These are phyloP conservation scores for Colletotrichum sp. DNA, from an alignment of 2,329 filamentous ascomycete species.

Conservation along the genomic window DNA sequence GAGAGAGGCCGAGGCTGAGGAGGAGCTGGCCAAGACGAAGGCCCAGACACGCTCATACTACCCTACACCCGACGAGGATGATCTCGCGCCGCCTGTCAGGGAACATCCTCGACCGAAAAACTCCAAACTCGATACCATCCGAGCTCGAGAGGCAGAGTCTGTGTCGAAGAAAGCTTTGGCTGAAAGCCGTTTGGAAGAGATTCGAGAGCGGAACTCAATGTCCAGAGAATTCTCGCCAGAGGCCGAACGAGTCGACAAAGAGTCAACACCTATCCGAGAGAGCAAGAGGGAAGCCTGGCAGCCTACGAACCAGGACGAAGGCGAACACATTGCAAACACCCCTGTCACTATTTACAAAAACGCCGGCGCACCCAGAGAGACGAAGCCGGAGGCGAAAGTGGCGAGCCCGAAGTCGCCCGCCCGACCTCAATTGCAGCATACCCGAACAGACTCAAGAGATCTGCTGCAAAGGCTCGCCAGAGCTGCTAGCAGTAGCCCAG, in stretches of 20 bases:
- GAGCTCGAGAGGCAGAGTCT: slow-evolving; percentile 45
- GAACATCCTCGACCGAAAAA: slow-evolving; percentile 30
- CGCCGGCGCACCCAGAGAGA: slow-evolving; percentile 3
- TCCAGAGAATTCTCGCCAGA: slow-evolving; percentile 50
- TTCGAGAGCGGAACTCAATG: slow-evolving; percentile 53
- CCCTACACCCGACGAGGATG: slow-evolving; percentile 35
- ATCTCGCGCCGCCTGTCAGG: neutral
- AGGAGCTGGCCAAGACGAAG: neutral
- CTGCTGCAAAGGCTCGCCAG: slow-evolving; percentile 54
- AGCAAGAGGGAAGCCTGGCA: neutral
- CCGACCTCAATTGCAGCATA: slow-evolving; percentile 15
- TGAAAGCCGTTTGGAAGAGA: slow-evolving; percentile 56
- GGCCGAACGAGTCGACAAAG: slow-evolving; percentile 29
- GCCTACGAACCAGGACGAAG: slow-evolving; percentile 21
- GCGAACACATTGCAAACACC: slow-evolving; percentile 41
- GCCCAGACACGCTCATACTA: neutral
- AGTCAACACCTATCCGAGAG: slow-evolving; percentile 6
- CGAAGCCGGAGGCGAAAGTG: slow-evolving; percentile 14
- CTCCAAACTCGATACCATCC: slow-evolving; percentile 55
- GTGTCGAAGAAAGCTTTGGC: slow-evolving; percentile 52
- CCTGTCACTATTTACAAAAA: slow-evolving; percentile 44
- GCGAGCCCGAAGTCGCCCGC: neutral
- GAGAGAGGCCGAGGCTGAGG: slow-evolving; percentile 41
- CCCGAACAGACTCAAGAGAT: slow-evolving; percentile 49
- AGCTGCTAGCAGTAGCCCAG: slow-evolving; percentile 48